A percentile compares a stretch with the other conserved stretches of the same genome.
Evolutionary conservation across 2,329 filamentous ascomycete genomes (phyloP).

Genomic region (Cordyceps cateniannulata): DNA sequence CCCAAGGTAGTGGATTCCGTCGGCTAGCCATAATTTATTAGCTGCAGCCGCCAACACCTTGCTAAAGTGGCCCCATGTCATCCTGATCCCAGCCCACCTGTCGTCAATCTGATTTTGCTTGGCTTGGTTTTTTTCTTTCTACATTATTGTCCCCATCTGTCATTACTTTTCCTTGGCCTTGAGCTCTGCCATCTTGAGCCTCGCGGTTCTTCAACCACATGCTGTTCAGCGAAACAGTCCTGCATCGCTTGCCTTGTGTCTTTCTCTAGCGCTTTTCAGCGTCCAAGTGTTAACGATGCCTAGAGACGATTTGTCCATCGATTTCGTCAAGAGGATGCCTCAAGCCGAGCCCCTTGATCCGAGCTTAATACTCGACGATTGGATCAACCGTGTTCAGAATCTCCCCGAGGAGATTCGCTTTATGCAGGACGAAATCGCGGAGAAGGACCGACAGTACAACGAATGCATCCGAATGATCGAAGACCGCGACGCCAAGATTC

Average conservation of each 20-base stretch:
- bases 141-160: not conserved
- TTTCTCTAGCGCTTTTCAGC: not conserved
- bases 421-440: constrained; percentile 74
- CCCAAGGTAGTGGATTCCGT: constrained; percentile 5
- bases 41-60: constrained; percentile 5
- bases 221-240: constrained; percentile 18
- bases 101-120: constrained; percentile 9
- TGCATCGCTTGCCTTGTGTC: constrained; percentile 27
- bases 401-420: constrained; percentile 77
- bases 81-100: constrained; percentile 7
- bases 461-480: constrained; percentile 64
- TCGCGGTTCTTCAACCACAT: constrained; percentile 8
- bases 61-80: constrained; percentile 6
- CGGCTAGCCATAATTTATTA: constrained; percentile 9
- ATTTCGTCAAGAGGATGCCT: constrained; percentile 62
- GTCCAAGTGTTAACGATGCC: constrained; percentile 51
- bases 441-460: constrained; percentile 68
- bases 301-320: constrained; percentile 67
- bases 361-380: constrained; percentile 70
- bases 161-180: not conserved
- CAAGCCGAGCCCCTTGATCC: constrained; percentile 56
- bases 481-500: constrained; percentile 66
- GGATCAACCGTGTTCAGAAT: constrained; percentile 68
- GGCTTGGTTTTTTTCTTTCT: not conserved
- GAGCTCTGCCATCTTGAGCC: not conserved